Conservation (phyloP, 352 stramenopile genomes). For the Globisporangium solare region DNA sequence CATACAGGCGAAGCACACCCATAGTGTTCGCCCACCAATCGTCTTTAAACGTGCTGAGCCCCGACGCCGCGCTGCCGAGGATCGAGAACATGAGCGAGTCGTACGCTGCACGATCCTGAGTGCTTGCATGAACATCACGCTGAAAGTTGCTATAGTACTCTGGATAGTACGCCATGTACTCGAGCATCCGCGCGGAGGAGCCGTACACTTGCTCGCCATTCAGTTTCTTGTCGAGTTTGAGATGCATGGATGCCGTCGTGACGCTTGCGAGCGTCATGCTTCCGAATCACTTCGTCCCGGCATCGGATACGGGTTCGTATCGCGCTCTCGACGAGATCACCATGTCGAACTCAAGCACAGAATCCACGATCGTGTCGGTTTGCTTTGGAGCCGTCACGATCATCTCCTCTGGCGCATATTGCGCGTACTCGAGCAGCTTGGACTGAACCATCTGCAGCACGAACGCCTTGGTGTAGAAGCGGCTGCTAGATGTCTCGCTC, state of each 20-base stretch:
- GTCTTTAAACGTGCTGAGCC: slow-evolving; percentile 28
- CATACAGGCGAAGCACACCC: slow-evolving; percentile 25
- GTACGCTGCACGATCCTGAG: background rate
- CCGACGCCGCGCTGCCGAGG: slow-evolving; percentile 23
- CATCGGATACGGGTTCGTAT: slow-evolving; percentile 1
- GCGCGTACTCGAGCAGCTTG: slow-evolving; percentile 13
- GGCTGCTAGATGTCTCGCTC: slow-evolving; percentile 13
- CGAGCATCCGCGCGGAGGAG: slow-evolving; percentile 23
- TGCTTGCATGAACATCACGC: slow-evolving; percentile 1
- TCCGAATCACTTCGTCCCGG: slow-evolving; percentile 12
- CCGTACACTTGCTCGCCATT: slow-evolving; percentile 14
- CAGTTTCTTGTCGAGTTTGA: slow-evolving; percentile 29
- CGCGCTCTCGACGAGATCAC: slow-evolving; percentile 20
- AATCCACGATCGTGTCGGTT: slow-evolving; percentile 13
- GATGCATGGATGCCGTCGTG: background rate
- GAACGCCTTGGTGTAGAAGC: slow-evolving; percentile 28
- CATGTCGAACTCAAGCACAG: slow-evolving; percentile 10
- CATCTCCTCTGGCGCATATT: background rate
- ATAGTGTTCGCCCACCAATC: slow-evolving; percentile 34
- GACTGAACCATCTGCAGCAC: slow-evolving; percentile 25
- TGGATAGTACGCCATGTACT: slow-evolving; percentile 25
- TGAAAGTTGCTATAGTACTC: slow-evolving; percentile 29
- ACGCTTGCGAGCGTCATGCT: slow-evolving; percentile 15
- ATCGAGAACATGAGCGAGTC: slow-evolving; percentile 20
- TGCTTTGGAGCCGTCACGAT: slow-evolving; percentile 7